These are phyloP conservation scores for Sclerotinia subarctica DNA, from an alignment of 2,329 filamentous ascomycete species.

Conservation along the genomic window DNA sequence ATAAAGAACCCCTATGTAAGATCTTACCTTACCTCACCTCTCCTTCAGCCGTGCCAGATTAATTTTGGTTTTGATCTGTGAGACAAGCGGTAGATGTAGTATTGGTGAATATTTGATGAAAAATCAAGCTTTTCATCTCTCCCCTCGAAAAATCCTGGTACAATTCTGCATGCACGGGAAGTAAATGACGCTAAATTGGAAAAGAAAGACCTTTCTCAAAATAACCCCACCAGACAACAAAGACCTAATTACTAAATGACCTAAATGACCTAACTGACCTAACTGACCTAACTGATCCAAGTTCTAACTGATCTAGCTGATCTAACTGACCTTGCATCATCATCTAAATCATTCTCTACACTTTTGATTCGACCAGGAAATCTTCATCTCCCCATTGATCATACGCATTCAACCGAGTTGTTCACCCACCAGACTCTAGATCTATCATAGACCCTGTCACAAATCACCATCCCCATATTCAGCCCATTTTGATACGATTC, in stretches of 20 bases:
- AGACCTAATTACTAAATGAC: background rate
- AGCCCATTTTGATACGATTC: background rate
- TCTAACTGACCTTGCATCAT: slow-evolving; percentile 2
- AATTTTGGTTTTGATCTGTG: no score
- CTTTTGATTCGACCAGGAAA: background rate
- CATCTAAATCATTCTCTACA: background rate
- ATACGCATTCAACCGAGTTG: background rate
- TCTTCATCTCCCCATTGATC: background rate
- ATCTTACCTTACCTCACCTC: background rate
- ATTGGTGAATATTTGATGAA: background rate
- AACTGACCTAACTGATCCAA: no score
- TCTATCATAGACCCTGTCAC: background rate
- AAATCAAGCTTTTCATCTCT: slow-evolving; percentile 4
- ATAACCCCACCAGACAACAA: background rate
- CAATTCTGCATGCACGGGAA: background rate
- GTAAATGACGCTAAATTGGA: background rate
- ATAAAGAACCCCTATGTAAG: background rate
- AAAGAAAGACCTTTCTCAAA: background rate
- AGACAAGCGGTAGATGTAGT: no score
- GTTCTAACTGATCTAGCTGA: no score
- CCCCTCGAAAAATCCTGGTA: background rate
- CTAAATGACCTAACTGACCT: background rate
- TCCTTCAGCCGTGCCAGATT: background rate
- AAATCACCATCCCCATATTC: background rate
- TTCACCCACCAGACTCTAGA: background rate